Evolutionary conservation across 2,329 filamentous ascomycete species (phyloP).

Genomic region (Pseudohalonectria lignicola): DNA sequence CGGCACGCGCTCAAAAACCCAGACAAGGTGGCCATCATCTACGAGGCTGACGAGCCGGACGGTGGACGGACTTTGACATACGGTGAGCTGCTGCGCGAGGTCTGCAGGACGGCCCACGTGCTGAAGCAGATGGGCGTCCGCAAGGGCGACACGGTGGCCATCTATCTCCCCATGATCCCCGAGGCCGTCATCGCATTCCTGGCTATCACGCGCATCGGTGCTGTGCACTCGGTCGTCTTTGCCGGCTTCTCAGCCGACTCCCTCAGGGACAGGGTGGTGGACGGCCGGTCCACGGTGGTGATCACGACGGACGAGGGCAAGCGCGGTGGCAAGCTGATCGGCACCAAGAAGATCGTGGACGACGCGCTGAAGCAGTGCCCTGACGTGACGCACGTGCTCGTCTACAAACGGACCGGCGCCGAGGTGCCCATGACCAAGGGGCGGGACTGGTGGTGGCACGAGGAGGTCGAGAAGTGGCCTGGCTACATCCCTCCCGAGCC

Average conservation of each 20-base stretch:
- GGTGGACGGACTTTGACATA: constrained; percentile 90
- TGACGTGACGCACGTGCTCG: constrained; percentile 71
- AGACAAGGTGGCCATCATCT: constrained; percentile 90
- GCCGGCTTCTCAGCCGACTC: constrained; percentile 97
- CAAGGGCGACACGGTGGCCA: constrained; percentile 94
- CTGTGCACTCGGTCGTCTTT: constrained; percentile 94
- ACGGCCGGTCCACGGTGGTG: constrained; percentile 83
- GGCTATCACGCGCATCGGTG: constrained; percentile 84
- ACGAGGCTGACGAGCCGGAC: constrained; percentile 85
- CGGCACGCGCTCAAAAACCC: constrained; percentile 94
- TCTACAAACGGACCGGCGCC: constrained; percentile 90
- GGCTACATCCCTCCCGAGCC: constrained; percentile 80
- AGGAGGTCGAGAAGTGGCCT: constrained; percentile 95
- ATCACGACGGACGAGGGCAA: constrained; percentile 98
- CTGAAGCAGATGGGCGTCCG: constrained; percentile 92
- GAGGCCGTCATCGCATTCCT: constrained; percentile 88
- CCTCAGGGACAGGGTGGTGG: constrained; percentile 85
- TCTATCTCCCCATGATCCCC: constrained; percentile 98
- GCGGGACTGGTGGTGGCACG: constrained; percentile 96
- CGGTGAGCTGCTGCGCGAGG: constrained; percentile 82
- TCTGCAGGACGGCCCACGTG: constrained; percentile 76
- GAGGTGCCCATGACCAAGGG: constrained; percentile 85
- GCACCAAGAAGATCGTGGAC: constrained; percentile 98
- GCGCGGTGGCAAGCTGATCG: constrained; percentile 92
- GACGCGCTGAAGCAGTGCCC: constrained; percentile 95